Evolutionary conservation across 1,284 basidiomycete species (phyloP).

Genomic region (Puccinia coronata): DNA sequence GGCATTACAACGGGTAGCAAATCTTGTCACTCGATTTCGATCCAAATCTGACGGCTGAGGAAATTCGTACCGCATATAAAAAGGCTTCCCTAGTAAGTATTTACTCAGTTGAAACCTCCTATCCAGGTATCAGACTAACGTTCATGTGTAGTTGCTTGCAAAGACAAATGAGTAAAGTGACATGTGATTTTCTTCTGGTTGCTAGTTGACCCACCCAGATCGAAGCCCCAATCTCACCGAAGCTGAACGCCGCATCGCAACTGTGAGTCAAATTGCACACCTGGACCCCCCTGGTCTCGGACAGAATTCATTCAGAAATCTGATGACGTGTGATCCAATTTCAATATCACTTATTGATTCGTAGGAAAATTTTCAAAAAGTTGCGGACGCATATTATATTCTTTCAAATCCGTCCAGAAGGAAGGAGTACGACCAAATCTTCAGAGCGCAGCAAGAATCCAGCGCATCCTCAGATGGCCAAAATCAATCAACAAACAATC

Average conservation of each 20-base stretch:
- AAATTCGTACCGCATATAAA: conserved; percentile 35
- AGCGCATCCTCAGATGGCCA: conserved; percentile 64
- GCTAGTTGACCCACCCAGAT: conserved; percentile 39
- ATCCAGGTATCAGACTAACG: background rate
- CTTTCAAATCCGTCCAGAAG: conserved; percentile 75
- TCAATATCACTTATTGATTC: background rate
- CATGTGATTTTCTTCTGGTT: background rate
- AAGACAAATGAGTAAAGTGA: background rate
- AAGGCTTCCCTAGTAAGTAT: conserved; percentile 21
- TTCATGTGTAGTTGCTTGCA: background rate
- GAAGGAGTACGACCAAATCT: conserved; percentile 75
- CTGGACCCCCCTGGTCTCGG: too few species aligned
- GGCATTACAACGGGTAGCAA: background rate
- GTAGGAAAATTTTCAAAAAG: conserved; percentile 59
- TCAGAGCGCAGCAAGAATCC: conserved; percentile 61
- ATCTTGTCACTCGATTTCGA: conserved; percentile 20
- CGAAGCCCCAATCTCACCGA: conserved; percentile 30
- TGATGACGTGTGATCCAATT: background rate
- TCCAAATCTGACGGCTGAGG: conserved; percentile 8
- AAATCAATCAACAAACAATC: conserved; percentile 53
- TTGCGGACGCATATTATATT: conserved; percentile 95
- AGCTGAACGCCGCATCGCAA: conserved; percentile 14
- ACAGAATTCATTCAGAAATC: background rate
- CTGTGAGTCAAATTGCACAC: background rate
- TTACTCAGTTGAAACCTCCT: background rate